phyloP scores from a whole-genome alignment of 2,329 filamentous ascomycete genomes.

The Hypoxylon sp. region DNA sequence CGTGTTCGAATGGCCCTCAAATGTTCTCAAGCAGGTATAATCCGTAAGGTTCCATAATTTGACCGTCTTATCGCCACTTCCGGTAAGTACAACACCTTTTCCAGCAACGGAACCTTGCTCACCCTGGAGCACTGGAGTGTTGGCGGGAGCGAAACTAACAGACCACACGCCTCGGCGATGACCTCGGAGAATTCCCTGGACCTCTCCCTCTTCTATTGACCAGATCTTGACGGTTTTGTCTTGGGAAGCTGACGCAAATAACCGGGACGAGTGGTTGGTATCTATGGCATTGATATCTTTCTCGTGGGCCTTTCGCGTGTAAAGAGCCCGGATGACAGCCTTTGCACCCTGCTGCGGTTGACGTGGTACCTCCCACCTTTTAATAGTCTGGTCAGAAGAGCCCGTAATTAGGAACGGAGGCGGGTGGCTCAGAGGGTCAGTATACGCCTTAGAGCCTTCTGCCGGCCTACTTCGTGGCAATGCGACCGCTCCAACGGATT shows the following conservation, averaged over 20 bases:
- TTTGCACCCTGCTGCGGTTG: conserved; percentile 63
- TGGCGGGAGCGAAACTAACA: conserved; percentile 87
- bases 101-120: conserved; percentile 80
- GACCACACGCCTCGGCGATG: conserved; percentile 98
- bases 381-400: conserved; percentile 95
- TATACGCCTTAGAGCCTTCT: conserved; percentile 77
- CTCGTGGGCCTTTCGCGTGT: conserved; percentile 95
- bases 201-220: conserved; percentile 90
- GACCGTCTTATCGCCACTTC: conserved; percentile 95
- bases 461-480: conserved; percentile 80
- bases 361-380: conserved; percentile 87
- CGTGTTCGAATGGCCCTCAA: conserved; percentile 96
- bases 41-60: conserved; percentile 95
- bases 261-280: conserved; percentile 77
- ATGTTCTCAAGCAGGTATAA: conserved; percentile 92
- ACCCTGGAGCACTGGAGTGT: conserved; percentile 80
- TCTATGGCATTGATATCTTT: conserved; percentile 99
- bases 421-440: conserved; percentile 82
- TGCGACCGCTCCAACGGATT: conserved; percentile 91
- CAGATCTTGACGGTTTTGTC: conserved; percentile 98
- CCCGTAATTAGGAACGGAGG: conserved; percentile 90
- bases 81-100: conserved; percentile 88
- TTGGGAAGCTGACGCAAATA: conserved; percentile 97
- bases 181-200: conserved; percentile 89
- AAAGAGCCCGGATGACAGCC: conserved; percentile 76